Evolutionary conservation across 768 basidiomycete genomes (phyloP), one percentile per base, ranked within the genome.

Genomic region (Sporobolomyces phaffii): DNA sequence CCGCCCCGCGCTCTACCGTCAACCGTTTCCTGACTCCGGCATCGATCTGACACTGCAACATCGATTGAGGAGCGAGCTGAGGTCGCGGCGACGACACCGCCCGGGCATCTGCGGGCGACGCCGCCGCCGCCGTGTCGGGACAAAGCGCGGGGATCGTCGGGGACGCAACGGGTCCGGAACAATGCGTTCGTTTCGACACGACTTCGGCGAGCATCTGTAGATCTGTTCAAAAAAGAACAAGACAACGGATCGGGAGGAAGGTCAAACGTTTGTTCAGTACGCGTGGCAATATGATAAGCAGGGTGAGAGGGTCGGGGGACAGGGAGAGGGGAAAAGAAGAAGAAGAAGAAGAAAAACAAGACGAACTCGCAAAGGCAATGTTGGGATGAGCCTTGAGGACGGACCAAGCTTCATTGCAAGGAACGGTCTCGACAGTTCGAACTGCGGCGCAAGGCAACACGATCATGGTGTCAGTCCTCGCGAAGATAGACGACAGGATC

Each of bases 381-480:
- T 91, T 92, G 3, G 91, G 91, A 77, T 94, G 91, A 15, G 85
- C 84, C 78, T 91, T 91, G 68, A 93, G 81, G 70, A 85, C 67
- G 33, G 83, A 84, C 88, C 90, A 92, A 11, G 90, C 90, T 62
- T 86, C 85, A 75, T 86, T 87, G 62, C 88, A 89, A 24, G 89
- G 83, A 40, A 91, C 87, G 10, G 83, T 85, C 60, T 86, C 84
- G 28, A 60, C 69, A 9, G 33, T 77, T 6, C 54, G 38, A 29
- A 56, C 52, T 54, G 52, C 38, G 36, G n/a, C 3, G 38, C n/a
- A 14, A 3, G 28, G 22, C 17, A 20, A 33, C 20, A 3, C 13
- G 17, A 51, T 51, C 50, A 51, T 28, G 29, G 9, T 33, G n/a
- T 33, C 14, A 4, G 24, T 26, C n/a, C 52, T 7, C n/a, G 13